Percentiles rank a stretch among this genome's conserved stretches.
Evolutionary conservation across 129 eudicot species (phyloP).

Genomic region (Chrysanthemum seticuspe): DNA sequence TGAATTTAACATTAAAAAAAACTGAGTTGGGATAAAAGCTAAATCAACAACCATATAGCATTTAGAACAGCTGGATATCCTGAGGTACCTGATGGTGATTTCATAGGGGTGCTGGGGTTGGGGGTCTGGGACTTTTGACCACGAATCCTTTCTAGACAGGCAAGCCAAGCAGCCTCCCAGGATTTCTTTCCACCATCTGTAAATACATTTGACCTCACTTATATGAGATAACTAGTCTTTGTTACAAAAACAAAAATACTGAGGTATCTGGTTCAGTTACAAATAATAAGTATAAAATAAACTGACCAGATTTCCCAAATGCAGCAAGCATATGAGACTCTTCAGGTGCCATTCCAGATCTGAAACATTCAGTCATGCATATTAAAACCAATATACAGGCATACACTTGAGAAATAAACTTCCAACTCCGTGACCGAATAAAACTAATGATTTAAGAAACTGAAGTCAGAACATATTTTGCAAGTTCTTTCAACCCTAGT

Average conservation of each 20-base stretch:
- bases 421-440: too few relatives aligned
- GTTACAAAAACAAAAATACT: neutral
- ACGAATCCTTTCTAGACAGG: conserved; percentile 63
- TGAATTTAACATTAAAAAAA: conserved; percentile 21
- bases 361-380: conserved; percentile 35
- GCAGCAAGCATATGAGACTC: conserved; percentile 96
- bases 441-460: too few relatives aligned
- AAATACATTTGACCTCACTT: conserved; percentile 2
- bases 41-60: neutral
- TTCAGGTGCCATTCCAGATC: conserved; percentile 88
- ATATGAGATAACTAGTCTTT: conserved; percentile 8
- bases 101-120: conserved; percentile 57
- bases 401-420: neutral
- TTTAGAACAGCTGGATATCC: neutral
- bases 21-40: conserved; percentile 14
- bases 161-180: conserved; percentile 93
- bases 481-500: too few relatives aligned
- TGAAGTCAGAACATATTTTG: too few relatives aligned
- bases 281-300: conserved; percentile 3
- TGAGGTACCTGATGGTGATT: conserved; percentile 49
- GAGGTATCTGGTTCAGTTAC: neutral
- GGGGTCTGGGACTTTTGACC: conserved; percentile 47
- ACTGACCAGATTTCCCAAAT: conserved; percentile 83
- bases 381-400: conserved; percentile 11
- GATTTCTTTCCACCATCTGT: conserved; percentile 64